Conservation (phyloP, 2,329 filamentous ascomycete species). For the Fusarium sp. region DNA sequence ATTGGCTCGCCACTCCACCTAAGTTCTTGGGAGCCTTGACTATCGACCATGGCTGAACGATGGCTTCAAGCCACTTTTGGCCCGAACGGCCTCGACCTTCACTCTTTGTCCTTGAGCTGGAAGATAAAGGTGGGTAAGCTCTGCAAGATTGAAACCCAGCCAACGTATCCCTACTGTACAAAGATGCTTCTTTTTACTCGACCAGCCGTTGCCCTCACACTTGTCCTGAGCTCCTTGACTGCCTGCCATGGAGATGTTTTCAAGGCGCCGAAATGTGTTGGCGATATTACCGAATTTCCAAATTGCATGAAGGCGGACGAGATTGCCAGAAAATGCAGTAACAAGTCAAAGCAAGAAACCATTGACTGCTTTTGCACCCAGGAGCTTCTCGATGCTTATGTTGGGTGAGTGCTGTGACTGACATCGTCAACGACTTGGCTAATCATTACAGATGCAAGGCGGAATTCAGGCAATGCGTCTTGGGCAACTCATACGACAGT, state of each 20-base stretch:
- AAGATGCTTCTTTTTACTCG: not conserved
- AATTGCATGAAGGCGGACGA: constrained; percentile 9
- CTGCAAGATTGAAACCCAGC: not conserved
- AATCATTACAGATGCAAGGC: constrained; percentile 11
- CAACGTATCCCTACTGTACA: not conserved
- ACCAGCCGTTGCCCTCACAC: not conserved
- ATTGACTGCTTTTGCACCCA: constrained; percentile 29
- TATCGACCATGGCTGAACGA: not conserved
- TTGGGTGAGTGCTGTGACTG: not conserved
- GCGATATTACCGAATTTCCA: constrained; percentile 16
- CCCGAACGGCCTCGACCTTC: not conserved
- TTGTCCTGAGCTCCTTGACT: not conserved
- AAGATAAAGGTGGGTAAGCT: not conserved
- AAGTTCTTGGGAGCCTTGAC: not conserved
- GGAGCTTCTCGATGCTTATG: constrained; percentile 17
- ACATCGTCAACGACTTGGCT: not conserved
- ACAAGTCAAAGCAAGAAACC: constrained; percentile 17
- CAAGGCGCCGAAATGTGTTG: constrained; percentile 8
- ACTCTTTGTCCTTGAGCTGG: not conserved
- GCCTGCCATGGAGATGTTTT: not conserved
- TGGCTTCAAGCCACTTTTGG: constrained; percentile 10
- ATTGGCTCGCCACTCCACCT: constrained; percentile 1
- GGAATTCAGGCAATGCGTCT: constrained; percentile 21
- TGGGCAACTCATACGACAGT: constrained; percentile 14
- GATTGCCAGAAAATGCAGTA: constrained; percentile 11